Base-by-base conservation (phyloP, 805 yeast species). In the Pichia occidentalis region DNA sequence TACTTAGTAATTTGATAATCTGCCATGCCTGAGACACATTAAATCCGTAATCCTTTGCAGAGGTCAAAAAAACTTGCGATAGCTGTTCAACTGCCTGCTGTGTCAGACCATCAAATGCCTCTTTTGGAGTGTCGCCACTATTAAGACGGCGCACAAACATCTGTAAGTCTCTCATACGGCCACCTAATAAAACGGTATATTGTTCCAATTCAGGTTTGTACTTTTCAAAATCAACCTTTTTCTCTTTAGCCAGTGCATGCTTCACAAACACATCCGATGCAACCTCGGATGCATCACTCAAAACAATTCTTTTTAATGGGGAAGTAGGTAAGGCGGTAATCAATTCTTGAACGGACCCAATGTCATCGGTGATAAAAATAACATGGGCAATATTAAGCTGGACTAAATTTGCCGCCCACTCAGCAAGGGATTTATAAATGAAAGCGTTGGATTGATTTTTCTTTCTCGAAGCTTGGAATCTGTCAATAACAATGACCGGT, bases 121-220 rank as follows among this genome's bases (percentile, higher is more conserved):
- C 81, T 8, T 62, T 51, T 2, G 95, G 94, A 7, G 73, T 56
- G 55, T 92, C 98, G 6, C 98, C 98, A 1, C 90, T 77, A 50
- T 78, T 78, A 13, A 92, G 73, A 36, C 97, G 80, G 54, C 97
- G 73, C 2, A 82, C 82, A 60, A 85, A 87, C 21, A 90, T 80
- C 59, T 92, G 96, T 36, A 92, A 67, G 57, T 92, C 98, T 31
- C 87, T 68, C 88, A 90, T 83, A 45, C 98, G 76, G 28, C 98
- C 98, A 16, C 98, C 98, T 20, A 92, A 61, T 10, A 95, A 94
- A 20, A 65, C 75, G 24, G 88, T 61, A 23, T 79, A 71, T 5
- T 63, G 59, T 18, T 75, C 79, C 18, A 87, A 65, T 8, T 67
- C 68, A 7, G 30, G 27, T 7, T 21, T 28, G 28, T 36, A 17